These are phyloP conservation scores for Datura wrightii DNA, from an alignment of 257 asterid genomes.

Conservation along the genomic window DNA sequence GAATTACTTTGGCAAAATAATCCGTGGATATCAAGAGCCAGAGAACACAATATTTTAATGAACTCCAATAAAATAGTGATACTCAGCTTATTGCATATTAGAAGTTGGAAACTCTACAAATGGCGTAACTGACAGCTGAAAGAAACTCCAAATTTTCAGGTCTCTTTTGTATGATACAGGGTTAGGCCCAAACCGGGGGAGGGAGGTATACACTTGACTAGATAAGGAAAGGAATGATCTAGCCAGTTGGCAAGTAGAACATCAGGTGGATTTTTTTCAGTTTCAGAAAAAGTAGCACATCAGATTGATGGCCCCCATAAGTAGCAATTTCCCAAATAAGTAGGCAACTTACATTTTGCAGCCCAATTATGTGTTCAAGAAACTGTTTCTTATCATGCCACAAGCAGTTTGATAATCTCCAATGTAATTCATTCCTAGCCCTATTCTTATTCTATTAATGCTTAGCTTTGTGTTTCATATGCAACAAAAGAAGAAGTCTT, in stretches of 20 bases:
- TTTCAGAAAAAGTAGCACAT: too few relatives aligned
- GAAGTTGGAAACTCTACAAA: neutral
- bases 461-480: neutral
- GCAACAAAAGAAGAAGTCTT: neutral
- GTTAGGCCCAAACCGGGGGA: neutral
- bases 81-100: neutral
- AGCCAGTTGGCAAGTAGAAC: neutral
- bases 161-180: too few relatives aligned
- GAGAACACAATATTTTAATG: neutral
- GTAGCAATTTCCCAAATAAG: neutral
- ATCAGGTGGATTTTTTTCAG: neutral
- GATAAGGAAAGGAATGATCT: neutral
- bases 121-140: neutral
- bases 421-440: neutral
- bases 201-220: neutral
- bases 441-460: neutral
- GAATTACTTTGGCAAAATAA: neutral
- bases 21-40: neutral
- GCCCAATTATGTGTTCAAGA: neutral
- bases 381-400: neutral
- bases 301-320: too few relatives aligned
- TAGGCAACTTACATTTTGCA: neutral
- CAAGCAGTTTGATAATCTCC: neutral
- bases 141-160: neutral
- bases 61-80: neutral